Evolutionary conservation across 2,329 filamentous ascomycete genomes (phyloP).

Genomic region (Dothideomycetes sp.): DNA sequence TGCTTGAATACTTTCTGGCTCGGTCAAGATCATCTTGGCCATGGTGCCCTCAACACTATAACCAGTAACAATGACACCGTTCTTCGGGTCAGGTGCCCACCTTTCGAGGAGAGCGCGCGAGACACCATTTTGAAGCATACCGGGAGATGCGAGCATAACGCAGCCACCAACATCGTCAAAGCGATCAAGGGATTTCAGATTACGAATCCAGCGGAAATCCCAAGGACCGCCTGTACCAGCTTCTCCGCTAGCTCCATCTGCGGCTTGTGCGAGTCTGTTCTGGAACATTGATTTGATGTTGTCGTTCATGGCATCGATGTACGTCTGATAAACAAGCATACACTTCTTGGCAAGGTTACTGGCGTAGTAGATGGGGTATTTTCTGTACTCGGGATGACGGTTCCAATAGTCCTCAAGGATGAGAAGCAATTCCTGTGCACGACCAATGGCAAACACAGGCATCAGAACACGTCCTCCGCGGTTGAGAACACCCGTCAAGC

Average conservation of each 20-base stretch:
- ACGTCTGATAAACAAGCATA: slow-evolving; percentile 98
- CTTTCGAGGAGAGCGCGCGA: slow-evolving; percentile 85
- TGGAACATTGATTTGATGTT: slow-evolving; percentile 95
- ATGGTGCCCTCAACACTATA: slow-evolving; percentile 98
- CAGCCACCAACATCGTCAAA: slow-evolving; percentile 95
- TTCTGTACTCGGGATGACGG: slow-evolving; percentile 78
- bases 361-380: slow-evolving; percentile 93
- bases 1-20: slow-evolving; percentile 88
- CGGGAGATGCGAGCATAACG: slow-evolving; percentile 93
- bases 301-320: slow-evolving; percentile 97
- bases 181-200: slow-evolving; percentile 82
- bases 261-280: slow-evolving; percentile 80
- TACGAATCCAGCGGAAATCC: slow-evolving; percentile 93
- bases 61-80: slow-evolving; percentile 96
- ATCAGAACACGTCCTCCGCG: slow-evolving; percentile 86
- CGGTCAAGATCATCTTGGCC: slow-evolving; percentile 90
- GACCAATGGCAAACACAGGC: slow-evolving; percentile 88
- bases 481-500: slow-evolving; percentile 83
- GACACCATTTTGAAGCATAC: slow-evolving; percentile 96
- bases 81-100: slow-evolving; percentile 93
- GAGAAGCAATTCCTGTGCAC: slow-evolving; percentile 85
- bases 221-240: slow-evolving; percentile 61
- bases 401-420: slow-evolving; percentile 97
- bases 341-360: slow-evolving; percentile 91
- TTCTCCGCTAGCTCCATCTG: slow-evolving; percentile 53